These are phyloP conservation scores for Pyrenochaeta sp. DNA, from an alignment of 2,329 filamentous ascomycete species.

Conservation along the genomic window DNA sequence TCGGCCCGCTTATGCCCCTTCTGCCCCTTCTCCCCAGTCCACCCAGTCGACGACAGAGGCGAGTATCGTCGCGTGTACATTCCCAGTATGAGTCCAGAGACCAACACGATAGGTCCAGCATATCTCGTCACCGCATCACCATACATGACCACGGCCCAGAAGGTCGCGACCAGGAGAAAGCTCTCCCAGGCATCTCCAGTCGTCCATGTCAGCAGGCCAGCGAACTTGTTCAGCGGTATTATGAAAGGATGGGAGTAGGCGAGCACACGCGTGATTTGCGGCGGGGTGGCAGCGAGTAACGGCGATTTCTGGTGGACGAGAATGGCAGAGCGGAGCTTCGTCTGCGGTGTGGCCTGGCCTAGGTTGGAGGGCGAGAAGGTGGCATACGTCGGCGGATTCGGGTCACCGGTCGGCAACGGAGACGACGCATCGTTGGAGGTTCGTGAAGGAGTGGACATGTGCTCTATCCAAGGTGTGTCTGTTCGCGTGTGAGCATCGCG, in stretches of 20 bases:
- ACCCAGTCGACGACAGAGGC: constrained; percentile 84
- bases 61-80: constrained; percentile 94
- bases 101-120: constrained; percentile 83
- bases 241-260: constrained; percentile 97
- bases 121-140: constrained; percentile 82
- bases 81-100: constrained; percentile 79
- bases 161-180: constrained; percentile 83
- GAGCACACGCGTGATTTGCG: constrained; percentile 90
- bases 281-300: constrained; percentile 88
- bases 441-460: constrained; percentile 50
- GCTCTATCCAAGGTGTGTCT: constrained; percentile 53
- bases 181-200: constrained; percentile 95
- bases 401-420: constrained; percentile 50
- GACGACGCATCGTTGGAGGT: constrained; percentile 48
- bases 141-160: constrained; percentile 88
- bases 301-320: constrained; percentile 97
- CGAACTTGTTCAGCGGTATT: constrained; percentile 83
- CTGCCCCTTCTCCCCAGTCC: constrained; percentile 68
- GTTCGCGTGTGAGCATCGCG: constrained; percentile 37
- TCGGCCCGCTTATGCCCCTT: constrained; percentile 60
- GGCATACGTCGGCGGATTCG: constrained; percentile 76
- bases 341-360: constrained; percentile 70
- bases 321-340: constrained; percentile 85
- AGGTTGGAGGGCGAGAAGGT: constrained; percentile 87
- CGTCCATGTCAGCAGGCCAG: constrained; percentile 90